Evolutionary conservation across 2,329 filamentous ascomycete genomes (phyloP).

Genomic region (Talaromyces marneffei): DNA sequence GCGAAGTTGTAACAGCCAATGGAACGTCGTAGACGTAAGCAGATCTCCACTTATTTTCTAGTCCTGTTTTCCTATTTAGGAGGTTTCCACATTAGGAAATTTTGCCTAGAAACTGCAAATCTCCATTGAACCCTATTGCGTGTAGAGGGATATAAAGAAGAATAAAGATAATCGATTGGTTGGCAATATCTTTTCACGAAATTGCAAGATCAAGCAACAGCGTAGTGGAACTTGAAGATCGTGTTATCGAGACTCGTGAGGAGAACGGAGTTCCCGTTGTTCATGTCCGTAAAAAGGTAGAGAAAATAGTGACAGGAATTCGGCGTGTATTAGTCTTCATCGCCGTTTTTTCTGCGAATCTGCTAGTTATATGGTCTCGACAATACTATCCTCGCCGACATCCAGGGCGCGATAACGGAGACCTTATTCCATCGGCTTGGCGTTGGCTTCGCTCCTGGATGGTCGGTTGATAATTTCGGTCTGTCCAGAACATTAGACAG

Average conservation of each 20-base stretch:
- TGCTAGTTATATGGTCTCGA: constrained; percentile 32
- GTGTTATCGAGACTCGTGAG: neutral
- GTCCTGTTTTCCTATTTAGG: neutral
- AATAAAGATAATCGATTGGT: neutral
- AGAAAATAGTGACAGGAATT: neutral
- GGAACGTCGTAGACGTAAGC: too few relatives aligned
- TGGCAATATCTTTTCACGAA: neutral
- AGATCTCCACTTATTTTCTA: too few relatives aligned
- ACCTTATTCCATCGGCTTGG: constrained; percentile 36
- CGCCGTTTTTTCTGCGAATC: constrained; percentile 34
- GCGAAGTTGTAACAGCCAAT: neutral
- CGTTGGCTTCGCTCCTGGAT: constrained; percentile 39
- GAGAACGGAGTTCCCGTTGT: neutral
- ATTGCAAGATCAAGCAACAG: neutral
- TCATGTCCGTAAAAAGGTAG: neutral
- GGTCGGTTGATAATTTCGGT: neutral
- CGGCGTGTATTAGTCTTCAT: constrained; percentile 19
- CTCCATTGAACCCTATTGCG: too few relatives aligned
- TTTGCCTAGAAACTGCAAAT: neutral
- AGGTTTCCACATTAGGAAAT: neutral
- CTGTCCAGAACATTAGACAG: neutral
- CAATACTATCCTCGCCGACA: constrained; percentile 48
- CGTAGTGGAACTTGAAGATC: neutral
- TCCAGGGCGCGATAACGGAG: constrained; percentile 40
- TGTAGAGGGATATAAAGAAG: neutral